Evolutionary conservation across 305 asterid genomes (phyloP).

Genomic region (Fraxinus paxiana): DNA sequence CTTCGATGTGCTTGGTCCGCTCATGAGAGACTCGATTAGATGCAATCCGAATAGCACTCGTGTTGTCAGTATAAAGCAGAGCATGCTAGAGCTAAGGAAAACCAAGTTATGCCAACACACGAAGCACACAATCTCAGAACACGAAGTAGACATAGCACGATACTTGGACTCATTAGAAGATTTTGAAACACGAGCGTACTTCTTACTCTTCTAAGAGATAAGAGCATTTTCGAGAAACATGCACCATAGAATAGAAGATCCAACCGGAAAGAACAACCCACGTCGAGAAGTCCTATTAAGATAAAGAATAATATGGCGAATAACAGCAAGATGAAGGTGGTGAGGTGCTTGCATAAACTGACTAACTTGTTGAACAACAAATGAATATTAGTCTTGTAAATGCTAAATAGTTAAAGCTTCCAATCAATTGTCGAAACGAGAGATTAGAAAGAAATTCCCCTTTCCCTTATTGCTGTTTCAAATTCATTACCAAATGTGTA

Average conservation of each 20-base stretch:
- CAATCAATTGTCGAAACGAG: not conserved
- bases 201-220: not conserved
- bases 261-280: not conserved
- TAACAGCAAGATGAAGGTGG: not conserved
- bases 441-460: not conserved
- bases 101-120: not conserved
- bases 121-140: not conserved
- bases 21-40: not conserved
- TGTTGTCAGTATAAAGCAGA: not conserved
- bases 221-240: not conserved
- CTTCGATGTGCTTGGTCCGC: not conserved
- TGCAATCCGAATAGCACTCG: not conserved
- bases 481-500: not conserved
- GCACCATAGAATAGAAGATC: not conserved
- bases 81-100: not conserved
- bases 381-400: not conserved
- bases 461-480: not conserved
- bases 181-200: not conserved
- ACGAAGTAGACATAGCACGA: not conserved
- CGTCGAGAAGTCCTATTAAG: not conserved
- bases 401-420: not conserved
- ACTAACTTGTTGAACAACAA: not conserved
- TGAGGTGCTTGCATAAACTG: not conserved
- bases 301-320: not conserved
- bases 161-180: not conserved